phyloP scores from a whole-genome alignment of 331 rosid species.

The Quercus phellos region DNA sequence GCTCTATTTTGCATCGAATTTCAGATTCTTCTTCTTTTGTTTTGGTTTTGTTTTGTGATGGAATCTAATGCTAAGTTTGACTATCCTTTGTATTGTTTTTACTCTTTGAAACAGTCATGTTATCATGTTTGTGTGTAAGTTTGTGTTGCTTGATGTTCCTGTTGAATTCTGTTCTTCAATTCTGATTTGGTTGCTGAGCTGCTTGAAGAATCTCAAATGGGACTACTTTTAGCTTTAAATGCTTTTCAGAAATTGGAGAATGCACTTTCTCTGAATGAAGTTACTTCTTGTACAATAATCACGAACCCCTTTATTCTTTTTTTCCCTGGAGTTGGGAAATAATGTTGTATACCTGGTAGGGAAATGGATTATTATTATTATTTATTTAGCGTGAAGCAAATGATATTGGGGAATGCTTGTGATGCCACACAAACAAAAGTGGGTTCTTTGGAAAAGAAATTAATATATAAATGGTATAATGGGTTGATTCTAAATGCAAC shows the following conservation, averaged over 20 bases:
- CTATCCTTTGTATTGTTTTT: background rate
- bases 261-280: slow-evolving; percentile 2
- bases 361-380: no score
- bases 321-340: background rate
- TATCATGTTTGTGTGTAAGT: background rate
- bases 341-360: slow-evolving; percentile 1
- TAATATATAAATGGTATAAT: background rate
- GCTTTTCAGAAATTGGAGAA: background rate
- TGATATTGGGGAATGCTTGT: background rate
- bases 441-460: background rate
- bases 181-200: background rate
- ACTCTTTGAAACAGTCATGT: slow-evolving; percentile 4
- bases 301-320: background rate
- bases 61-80: slow-evolving; percentile 3
- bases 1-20: background rate
- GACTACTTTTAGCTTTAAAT: background rate
- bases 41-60: slow-evolving; percentile 4
- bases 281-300: slow-evolving; percentile 7
- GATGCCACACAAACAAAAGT: background rate
- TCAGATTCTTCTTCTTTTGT: background rate
- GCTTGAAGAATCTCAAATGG: slow-evolving; percentile 3
- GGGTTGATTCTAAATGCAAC: slow-evolving; percentile 6
- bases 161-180: slow-evolving; percentile 23
- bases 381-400: background rate
- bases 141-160: background rate